Conservation (phyloP, 306 rosid genomes). For the Cucurbita maxima region DNA sequence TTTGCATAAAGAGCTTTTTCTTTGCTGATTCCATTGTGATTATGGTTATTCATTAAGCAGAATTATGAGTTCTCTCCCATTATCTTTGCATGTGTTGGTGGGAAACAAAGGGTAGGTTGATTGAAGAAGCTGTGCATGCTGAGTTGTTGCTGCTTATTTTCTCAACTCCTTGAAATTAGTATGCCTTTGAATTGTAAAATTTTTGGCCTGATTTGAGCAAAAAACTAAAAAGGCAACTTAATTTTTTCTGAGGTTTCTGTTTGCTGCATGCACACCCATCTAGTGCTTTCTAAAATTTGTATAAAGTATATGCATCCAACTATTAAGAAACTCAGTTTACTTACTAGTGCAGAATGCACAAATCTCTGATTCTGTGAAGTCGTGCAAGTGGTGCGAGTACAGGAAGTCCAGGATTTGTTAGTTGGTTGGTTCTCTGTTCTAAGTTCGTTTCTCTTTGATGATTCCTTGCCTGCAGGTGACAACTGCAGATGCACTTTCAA, state of each 20-base stretch:
- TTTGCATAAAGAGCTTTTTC: background rate
- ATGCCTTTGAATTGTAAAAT: background rate
- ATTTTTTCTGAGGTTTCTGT: background rate
- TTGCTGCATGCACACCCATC: background rate
- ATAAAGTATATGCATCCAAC: background rate
- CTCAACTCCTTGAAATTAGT: background rate
- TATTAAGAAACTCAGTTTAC: background rate
- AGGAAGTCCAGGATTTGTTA: background rate
- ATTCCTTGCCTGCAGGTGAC: constrained; percentile 35
- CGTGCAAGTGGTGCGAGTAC: background rate
- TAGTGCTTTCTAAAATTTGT: background rate
- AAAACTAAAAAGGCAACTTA: background rate
- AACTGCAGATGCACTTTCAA: constrained; percentile 82
- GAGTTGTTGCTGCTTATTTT: background rate
- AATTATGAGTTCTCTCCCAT: background rate
- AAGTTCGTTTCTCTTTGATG: constrained; percentile 9
- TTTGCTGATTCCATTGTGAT: background rate
- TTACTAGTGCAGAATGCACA: background rate
- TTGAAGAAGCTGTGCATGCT: background rate
- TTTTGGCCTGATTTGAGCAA: background rate
- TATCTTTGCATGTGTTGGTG: background rate
- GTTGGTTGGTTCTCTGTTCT: background rate
- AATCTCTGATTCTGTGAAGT: background rate
- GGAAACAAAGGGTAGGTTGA: background rate
- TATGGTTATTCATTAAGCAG: background rate